Evolutionary conservation across 2,329 filamentous ascomycete genomes (phyloP).

Genomic region (Aspergillus sp.): DNA sequence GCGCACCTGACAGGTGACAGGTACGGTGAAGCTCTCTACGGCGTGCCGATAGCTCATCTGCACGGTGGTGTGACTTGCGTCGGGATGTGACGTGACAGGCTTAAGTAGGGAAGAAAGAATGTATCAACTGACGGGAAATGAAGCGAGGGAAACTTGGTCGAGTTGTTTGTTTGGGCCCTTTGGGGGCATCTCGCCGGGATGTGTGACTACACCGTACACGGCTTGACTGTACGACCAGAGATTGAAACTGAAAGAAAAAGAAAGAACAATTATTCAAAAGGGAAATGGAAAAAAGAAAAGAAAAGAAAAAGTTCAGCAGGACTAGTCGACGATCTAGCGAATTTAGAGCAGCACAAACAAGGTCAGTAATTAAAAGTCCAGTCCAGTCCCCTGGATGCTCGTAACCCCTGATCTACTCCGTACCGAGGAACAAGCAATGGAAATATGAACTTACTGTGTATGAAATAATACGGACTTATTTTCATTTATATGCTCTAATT

Average conservation of each 20-base stretch:
- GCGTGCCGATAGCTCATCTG: conserved; percentile 14
- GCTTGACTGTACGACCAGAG: too few species aligned
- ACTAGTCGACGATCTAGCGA: not conserved
- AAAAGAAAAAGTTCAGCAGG: not conserved
- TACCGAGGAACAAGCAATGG: not conserved
- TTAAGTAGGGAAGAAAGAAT: not conserved
- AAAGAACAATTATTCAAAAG: too few species aligned
- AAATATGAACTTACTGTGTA: too few species aligned
- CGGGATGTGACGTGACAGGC: conserved; percentile 2
- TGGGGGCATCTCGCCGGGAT: not conserved
- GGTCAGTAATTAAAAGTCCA: not conserved
- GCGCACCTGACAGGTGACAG: not conserved
- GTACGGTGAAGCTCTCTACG: conserved; percentile 2
- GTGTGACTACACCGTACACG: not conserved
- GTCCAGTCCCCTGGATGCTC: not conserved
- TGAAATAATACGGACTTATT: too few species aligned
- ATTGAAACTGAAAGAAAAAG: too few species aligned
- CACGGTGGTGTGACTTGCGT: conserved; percentile 10
- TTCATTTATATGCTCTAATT: too few species aligned
- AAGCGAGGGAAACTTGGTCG: not conserved
- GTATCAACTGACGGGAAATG: conserved; percentile 1
- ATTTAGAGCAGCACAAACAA: not conserved
- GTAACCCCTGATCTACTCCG: not conserved
- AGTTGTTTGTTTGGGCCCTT: not conserved
- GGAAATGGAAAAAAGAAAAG: not conserved